Conservation (phyloP, 2,329 filamentous ascomycete genomes). For the Talaromyces sp. region DNA sequence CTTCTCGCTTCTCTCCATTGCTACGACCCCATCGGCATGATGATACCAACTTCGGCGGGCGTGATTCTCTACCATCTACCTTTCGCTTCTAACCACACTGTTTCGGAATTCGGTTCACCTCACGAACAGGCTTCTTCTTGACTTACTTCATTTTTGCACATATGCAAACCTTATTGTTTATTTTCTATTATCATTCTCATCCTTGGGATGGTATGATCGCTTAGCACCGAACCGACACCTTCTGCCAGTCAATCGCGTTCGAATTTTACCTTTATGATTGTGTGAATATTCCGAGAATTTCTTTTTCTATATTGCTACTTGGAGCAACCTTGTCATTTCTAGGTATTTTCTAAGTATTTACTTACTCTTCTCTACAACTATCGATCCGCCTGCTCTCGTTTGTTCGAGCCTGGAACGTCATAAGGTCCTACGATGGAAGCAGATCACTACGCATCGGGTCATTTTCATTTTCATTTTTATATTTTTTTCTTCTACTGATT, state of each 20-base stretch:
- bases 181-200: constrained; percentile 3
- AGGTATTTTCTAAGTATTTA: constrained; percentile 6
- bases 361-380: not conserved
- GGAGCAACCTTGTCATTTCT: not conserved
- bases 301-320: not conserved
- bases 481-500: not conserved
- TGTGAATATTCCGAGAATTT: constrained; percentile 15
- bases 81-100: not conserved
- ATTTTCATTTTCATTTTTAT: not conserved
- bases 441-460: not conserved
- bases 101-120: not conserved
- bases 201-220: not conserved
- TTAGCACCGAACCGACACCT: not conserved
- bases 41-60: constrained; percentile 14
- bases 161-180: constrained; percentile 13
- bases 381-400: not conserved
- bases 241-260: not conserved
- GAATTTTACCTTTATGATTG: constrained; percentile 12
- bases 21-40: constrained; percentile 16
- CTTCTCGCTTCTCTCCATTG: constrained; percentile 10
- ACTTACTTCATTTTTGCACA: constrained; percentile 8
- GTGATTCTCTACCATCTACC: constrained; percentile 7
- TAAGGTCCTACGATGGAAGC: not conserved
- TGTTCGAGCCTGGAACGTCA: constrained; percentile 2
- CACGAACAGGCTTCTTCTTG: constrained; percentile 10